These are phyloP conservation scores for Hericium erinaceus DNA, from an alignment of 768 basidiomycete genomes.

Conservation along the genomic window DNA sequence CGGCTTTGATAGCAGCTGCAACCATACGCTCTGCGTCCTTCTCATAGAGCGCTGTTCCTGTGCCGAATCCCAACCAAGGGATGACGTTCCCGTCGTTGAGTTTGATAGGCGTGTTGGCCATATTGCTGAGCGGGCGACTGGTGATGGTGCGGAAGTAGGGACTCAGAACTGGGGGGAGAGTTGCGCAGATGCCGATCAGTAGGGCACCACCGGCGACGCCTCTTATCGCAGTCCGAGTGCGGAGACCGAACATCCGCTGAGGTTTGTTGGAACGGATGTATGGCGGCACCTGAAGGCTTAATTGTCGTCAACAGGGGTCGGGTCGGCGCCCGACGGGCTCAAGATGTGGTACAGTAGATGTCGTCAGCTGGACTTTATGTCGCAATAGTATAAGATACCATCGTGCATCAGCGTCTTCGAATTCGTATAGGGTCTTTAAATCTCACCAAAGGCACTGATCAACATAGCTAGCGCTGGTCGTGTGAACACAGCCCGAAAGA, in stretches of 20 bases:
- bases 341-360: no score
- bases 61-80: constrained; percentile 31
- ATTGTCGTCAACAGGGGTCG: no score
- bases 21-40: constrained; percentile 22
- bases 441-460: no score
- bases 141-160: background rate
- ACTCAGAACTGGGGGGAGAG: background rate
- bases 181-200: background rate
- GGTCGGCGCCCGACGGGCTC: no score
- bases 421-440: no score
- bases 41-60: constrained; percentile 25
- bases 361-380: no score
- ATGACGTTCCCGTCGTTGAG: constrained; percentile 30
- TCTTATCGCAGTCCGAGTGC: background rate
- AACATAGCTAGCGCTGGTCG: no score
- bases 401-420: no score
- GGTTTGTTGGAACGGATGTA: no score
- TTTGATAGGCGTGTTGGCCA: constrained; percentile 17
- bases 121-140: background rate
- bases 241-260: background rate
- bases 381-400: no score
- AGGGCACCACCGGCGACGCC: background rate
- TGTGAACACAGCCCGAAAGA: no score
- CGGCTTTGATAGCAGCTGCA: constrained; percentile 23
- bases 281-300: no score